Percentiles rank a stretch among this genome's conserved stretches.
These are phyloP conservation scores for Teunomyces tritomae DNA, from an alignment of 805 yeast genomes.

Conservation along the genomic window DNA sequence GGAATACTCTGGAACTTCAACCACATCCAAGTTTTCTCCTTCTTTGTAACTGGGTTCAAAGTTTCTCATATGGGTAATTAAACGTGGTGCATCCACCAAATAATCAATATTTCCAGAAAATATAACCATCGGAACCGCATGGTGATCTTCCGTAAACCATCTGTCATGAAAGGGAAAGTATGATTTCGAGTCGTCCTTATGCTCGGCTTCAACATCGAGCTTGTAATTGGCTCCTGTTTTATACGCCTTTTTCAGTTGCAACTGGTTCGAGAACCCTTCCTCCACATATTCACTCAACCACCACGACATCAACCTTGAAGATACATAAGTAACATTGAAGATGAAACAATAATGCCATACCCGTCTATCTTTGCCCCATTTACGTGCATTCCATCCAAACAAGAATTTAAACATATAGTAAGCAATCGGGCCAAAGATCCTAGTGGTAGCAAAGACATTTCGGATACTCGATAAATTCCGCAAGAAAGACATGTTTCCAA, in stretches of 20 bases:
- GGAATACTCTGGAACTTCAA: conserved; percentile 61
- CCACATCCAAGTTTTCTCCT: conserved; percentile 34
- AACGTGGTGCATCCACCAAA: conserved; percentile 71
- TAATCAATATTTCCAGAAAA: conserved; percentile 73
- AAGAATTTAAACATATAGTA: conserved; percentile 83
- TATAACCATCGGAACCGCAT: conserved; percentile 55
- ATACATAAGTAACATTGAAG: conserved; percentile 82
- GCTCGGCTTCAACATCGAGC: conserved; percentile 19
- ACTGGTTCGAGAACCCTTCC: conserved; percentile 40
- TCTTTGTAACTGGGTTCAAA: conserved; percentile 49
- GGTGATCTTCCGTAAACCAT: conserved; percentile 48
- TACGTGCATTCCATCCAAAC: conserved; percentile 80
- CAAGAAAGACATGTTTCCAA: conserved; percentile 78
- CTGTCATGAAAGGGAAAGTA: conserved; percentile 50
- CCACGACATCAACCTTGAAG: conserved; percentile 85
- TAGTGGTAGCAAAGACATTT: conserved; percentile 32
- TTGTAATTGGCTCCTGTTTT: conserved; percentile 6
- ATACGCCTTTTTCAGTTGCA: conserved; percentile 32
- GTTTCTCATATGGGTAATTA: conserved; percentile 60
- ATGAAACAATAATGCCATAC: conserved; percentile 73
- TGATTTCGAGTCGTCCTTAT: conserved; percentile 50
- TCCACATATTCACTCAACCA: conserved; percentile 58
- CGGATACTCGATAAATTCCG: conserved; percentile 70
- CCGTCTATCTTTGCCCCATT: conserved; percentile 62
- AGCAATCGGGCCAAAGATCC: conserved; percentile 58